A percentile compares a stretch with the other conserved stretches of the same genome.
These are phyloP conservation scores for Populus hybrid DNA, from an alignment of 441 rosid genomes.

Conservation along the genomic window DNA sequence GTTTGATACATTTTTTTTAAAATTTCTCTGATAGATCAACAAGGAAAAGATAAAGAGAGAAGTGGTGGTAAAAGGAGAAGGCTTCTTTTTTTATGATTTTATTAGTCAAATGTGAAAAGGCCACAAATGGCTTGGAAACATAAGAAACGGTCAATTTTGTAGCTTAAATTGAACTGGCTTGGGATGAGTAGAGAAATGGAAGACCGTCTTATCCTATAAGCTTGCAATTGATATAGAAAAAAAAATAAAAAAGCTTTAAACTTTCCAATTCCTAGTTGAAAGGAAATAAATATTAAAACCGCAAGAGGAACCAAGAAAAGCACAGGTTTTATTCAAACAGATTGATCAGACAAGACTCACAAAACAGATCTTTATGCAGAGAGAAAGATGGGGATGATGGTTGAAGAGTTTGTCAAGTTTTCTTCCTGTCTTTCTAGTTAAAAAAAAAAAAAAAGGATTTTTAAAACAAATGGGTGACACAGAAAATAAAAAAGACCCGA, in stretches of 20 bases:
- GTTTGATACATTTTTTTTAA: constrained; percentile 43
- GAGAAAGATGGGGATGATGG: neutral
- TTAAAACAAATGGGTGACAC: constrained; percentile 6
- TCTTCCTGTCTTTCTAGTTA: neutral
- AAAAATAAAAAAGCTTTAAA: neutral
- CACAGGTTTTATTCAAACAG: neutral
- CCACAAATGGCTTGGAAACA: constrained; percentile 32
- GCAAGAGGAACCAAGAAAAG: constrained; percentile 14
- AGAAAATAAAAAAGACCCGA: constrained; percentile 3
- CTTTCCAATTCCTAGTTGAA: neutral
- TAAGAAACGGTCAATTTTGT: constrained; percentile 43
- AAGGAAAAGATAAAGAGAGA: neutral
- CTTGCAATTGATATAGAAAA: neutral
- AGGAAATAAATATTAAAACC: neutral
- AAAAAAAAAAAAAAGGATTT: neutral
- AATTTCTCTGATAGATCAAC: constrained; percentile 25
- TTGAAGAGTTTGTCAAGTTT: neutral
- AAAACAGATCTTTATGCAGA: constrained; percentile 19
- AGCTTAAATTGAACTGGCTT: constrained; percentile 19
- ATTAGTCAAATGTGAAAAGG: constrained; percentile 35
- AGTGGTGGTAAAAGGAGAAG: neutral
- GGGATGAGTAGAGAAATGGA: constrained; percentile 19
- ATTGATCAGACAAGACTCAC: constrained; percentile 21
- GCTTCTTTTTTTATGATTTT: neutral
- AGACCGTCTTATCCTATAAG: neutral